phyloP scores from a whole-genome alignment of 2,329 filamentous ascomycete species.

The Fusarium graminum region DNA sequence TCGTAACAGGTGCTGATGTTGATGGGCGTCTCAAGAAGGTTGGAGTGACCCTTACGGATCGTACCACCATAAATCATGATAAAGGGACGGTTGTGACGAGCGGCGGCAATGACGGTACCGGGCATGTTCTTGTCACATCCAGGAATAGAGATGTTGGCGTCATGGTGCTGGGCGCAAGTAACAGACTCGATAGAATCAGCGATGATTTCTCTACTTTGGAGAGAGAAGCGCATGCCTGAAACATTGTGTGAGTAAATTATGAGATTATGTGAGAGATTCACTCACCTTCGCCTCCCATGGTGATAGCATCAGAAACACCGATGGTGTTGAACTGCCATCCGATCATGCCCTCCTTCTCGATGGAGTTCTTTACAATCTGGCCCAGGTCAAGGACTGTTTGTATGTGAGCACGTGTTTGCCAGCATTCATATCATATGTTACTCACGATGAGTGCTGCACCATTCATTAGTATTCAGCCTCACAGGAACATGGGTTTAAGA shows the following conservation, averaged over 20 bases:
- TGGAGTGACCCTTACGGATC: constrained; percentile 87
- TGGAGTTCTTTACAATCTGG: constrained; percentile 85
- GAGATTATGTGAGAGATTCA: constrained; percentile 5
- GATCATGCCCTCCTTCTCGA: constrained; percentile 87
- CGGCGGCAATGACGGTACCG: constrained; percentile 89
- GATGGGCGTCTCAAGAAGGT: constrained; percentile 80
- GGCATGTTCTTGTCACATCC: constrained; percentile 99
- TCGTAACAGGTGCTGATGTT: constrained; percentile 93
- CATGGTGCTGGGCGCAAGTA: constrained; percentile 91
- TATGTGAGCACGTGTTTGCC: constrained; percentile 32
- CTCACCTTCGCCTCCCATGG: constrained; percentile 91
- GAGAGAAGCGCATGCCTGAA: constrained; percentile 90
- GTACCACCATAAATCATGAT: constrained; percentile 97
- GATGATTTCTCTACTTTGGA: constrained; percentile 92
- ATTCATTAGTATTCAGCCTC: constrained; percentile 22
- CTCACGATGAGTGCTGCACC: constrained; percentile 58
- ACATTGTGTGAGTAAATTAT: constrained; percentile 3
- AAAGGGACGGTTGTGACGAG: constrained; percentile 89
- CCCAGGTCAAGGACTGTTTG: constrained; percentile 82
- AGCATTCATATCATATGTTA: constrained; percentile 25
- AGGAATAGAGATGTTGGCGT: constrained; percentile 92
- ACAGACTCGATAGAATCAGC: constrained; percentile 95
- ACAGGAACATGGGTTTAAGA: constrained; percentile 39
- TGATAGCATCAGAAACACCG: constrained; percentile 90
- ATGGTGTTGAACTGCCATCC: constrained; percentile 96